A percentile compares a stretch with the other conserved stretches of the same genome.
phyloP scores from a whole-genome alignment of 78 protist genomes.

The Isochrysis galbana region DNA sequence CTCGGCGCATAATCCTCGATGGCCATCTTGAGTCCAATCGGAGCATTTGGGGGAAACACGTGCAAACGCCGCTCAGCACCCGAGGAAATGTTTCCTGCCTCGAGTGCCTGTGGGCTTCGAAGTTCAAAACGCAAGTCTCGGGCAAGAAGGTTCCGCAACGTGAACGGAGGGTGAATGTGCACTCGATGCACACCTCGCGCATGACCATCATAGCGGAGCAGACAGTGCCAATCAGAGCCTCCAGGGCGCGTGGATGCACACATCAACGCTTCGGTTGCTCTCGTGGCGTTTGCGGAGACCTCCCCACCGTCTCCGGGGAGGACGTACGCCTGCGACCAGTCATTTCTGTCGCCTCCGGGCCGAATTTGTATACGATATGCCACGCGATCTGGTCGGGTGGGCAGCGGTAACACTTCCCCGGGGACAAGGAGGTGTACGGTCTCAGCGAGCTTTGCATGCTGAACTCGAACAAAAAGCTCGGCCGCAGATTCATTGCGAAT shows the following conservation, averaged over 20 bases:
- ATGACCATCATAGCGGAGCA: not conserved
- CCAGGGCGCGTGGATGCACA: too few species aligned
- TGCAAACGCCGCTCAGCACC: too few species aligned
- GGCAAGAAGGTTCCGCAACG: not conserved
- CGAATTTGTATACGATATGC: not conserved
- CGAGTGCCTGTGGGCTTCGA: not conserved
- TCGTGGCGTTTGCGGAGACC: too few species aligned
- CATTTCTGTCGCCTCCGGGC: not conserved
- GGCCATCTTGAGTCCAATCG: too few species aligned
- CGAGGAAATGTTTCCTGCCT: too few species aligned
- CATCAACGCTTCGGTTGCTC: too few species aligned
- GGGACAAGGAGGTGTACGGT: not conserved
- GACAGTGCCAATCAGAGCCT: not conserved
- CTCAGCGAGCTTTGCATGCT: not conserved
- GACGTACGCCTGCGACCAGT: too few species aligned
- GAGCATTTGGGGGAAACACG: too few species aligned
- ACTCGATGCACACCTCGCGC: not conserved
- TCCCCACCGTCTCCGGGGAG: too few species aligned
- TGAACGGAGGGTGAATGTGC: not conserved
- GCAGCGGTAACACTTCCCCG: not conserved
- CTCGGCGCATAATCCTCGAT: too few species aligned
- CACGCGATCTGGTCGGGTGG: not conserved
- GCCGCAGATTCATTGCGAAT: not conserved
- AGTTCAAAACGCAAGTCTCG: not conserved
- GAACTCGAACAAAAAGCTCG: not conserved